Evolutionary conservation across 768 basidiomycete genomes (phyloP), one percentile per base, ranked within the genome.

Genomic region (Clitopilus hobsonii): DNA sequence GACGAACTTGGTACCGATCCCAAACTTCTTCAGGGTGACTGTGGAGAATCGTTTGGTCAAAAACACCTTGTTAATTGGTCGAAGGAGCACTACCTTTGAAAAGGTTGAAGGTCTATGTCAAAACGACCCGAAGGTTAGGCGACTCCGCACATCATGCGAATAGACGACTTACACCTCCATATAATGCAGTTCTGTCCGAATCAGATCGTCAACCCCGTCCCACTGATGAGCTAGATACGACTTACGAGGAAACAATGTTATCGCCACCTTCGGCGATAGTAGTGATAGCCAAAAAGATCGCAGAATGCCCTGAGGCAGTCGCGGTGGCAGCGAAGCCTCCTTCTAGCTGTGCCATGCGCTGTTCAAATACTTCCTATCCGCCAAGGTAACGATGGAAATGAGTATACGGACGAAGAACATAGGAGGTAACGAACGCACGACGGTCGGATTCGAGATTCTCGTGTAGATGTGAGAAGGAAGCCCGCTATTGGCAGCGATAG

Each of bases 311-410:
- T 47, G 81, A 83, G 0, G 85, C 65, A 4, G 77, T 65, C 0
- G 84, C 81, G 0, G 87, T 71, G 1, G 85, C 86, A 0, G 84
- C 84, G 0, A 66, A 72, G 0, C 85, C 86, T 1, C 83, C 82
- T 58, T 87, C 86, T 11, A 88, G 74, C 0, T 82, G 81, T 0
- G 86, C 79, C 1, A 88, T 79, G 3, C 86, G 75, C 60, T 79
- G 79, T 67, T 87, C 86, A 50, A 88, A 85, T 2, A 86, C 76
- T 36, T 86, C 83, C 82, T 81, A 13, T 13, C 18, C 20, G 3
- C 52, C 10, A 20, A 1, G 3, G 14, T 41, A 0, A 18, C 16
- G 11, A 13, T 6, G 10, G 8, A 56, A 28, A 32, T 29, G n/a
- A n/a, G n/a, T n/a, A n/a, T n/a, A n/a, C n/a, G 20, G 18, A 16